Percentiles rank a stretch among this genome's conserved stretches.
Evolutionary conservation across 1,139 yeast species (phyloP).

Genomic region (Eremothecium cymbalariae): DNA sequence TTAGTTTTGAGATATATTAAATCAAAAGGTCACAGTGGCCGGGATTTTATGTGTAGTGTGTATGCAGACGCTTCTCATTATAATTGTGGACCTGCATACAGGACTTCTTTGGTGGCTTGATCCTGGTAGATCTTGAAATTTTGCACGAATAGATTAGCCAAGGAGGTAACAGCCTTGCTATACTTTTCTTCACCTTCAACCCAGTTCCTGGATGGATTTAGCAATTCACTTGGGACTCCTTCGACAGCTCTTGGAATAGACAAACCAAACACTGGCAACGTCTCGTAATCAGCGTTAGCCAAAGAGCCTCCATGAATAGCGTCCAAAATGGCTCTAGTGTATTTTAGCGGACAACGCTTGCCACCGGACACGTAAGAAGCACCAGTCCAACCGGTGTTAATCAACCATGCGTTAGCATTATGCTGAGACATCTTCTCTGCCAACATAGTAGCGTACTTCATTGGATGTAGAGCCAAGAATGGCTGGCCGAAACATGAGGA

Average conservation of each 20-base stretch:
- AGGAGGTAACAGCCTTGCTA: conserved; percentile 56
- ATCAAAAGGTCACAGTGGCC: too few species aligned
- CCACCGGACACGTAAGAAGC: conserved; percentile 90
- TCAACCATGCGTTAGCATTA: conserved; percentile 90
- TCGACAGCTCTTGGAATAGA: conserved; percentile 68
- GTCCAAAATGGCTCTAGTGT: conserved; percentile 94
- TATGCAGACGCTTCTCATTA: too few species aligned
- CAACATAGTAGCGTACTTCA: conserved; percentile 94
- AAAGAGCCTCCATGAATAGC: conserved; percentile 91
- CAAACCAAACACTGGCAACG: conserved; percentile 80
- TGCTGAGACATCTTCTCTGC: conserved; percentile 86
- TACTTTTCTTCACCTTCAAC: conserved; percentile 62
- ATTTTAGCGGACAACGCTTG: conserved; percentile 94
- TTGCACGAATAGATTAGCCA: conserved; percentile 73
- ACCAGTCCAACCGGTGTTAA: conserved; percentile 99
- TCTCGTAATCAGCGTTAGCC: conserved; percentile 71
- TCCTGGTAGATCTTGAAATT: conserved; percentile 81
- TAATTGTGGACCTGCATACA: conserved; percentile 78
- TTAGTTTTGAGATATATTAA: too few species aligned
- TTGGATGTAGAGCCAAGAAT: conserved; percentile 95
- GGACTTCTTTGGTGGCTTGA: conserved; percentile 77
- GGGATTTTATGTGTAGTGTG: too few species aligned
- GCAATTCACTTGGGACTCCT: conserved; percentile 67
- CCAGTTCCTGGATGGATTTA: conserved; percentile 89
- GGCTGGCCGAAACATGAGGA: conserved; percentile 99